Evolutionary conservation across 208 protist species (phyloP).

Genomic region (Crithidia fasciculata): DNA sequence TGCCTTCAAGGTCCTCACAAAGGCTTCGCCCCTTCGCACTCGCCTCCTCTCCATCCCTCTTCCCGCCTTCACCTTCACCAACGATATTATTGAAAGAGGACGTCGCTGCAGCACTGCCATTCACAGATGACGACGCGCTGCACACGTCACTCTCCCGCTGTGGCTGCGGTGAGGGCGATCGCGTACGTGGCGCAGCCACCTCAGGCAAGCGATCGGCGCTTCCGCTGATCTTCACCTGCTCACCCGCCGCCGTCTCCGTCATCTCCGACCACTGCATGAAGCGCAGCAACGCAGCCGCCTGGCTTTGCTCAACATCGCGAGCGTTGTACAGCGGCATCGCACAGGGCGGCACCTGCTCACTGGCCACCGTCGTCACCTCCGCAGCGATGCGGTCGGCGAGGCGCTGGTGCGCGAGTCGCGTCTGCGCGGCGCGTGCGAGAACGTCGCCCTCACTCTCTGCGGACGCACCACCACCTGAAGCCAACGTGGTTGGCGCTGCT

Average conservation of each 20-base stretch:
- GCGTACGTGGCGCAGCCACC: no score
- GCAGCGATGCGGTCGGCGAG: slow-evolving; percentile 12
- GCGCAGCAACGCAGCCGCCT: slow-evolving; percentile 1
- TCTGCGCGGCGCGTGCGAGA: slow-evolving; percentile 4
- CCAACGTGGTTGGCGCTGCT: background rate
- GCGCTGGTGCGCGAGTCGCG: slow-evolving; percentile 1
- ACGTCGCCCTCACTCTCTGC: background rate
- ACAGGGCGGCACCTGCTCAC: slow-evolving; percentile 27
- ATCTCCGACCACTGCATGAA: background rate
- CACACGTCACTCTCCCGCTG: no score
- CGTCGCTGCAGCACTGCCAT: no score
- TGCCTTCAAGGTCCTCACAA: no score
- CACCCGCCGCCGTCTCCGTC: background rate
- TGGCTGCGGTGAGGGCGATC: no score
- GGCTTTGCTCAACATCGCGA: slow-evolving; percentile 13
- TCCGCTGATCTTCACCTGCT: background rate
- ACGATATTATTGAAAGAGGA: no score
- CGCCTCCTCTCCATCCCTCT: no score
- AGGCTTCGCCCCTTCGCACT: no score
- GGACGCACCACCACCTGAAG: background rate
- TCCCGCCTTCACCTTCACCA: no score
- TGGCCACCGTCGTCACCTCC: slow-evolving; percentile 12
- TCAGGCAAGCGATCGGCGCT: background rate
- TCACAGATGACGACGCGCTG: no score
- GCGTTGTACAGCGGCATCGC: slow-evolving; percentile 19